These are phyloP conservation scores for Pichia sp. DNA, from an alignment of 1,139 yeast genomes.

Conservation along the genomic window DNA sequence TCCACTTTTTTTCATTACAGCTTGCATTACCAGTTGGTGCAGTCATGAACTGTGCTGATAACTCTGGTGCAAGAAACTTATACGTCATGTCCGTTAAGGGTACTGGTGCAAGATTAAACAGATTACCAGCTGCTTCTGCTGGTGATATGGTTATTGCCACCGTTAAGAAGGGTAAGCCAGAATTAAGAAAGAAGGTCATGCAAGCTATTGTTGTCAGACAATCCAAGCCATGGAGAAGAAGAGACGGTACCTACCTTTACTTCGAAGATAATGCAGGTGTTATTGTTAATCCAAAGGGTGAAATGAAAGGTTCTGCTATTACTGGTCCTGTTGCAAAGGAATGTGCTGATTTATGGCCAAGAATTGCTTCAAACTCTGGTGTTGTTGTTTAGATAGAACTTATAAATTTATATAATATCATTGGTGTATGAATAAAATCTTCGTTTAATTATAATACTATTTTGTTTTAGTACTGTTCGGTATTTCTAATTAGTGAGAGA, in stretches of 20 bases:
- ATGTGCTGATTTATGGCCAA: constrained; percentile 99
- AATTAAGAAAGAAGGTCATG: constrained; percentile 99
- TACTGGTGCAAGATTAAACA: constrained; percentile 98
- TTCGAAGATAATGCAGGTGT: constrained; percentile 99
- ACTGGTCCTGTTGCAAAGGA: constrained; percentile 99
- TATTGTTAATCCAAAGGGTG: constrained; percentile 99
- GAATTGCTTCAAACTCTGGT: constrained; percentile 99
- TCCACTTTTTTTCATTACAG: constrained; percentile 26
- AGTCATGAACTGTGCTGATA: constrained; percentile 99
- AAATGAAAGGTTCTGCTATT: constrained; percentile 99
- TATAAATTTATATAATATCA: constrained; percentile 4
- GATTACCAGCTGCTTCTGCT: constrained; percentile 99
- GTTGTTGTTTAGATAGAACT: constrained; percentile 77
- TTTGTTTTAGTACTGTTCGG: background rate
- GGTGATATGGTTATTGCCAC: constrained; percentile 99
- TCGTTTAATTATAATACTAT: constrained; percentile 5
- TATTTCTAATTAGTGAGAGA: too few relatives aligned
- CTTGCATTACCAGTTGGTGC: constrained; percentile 99
- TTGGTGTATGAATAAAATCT: constrained; percentile 4
- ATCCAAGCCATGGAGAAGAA: constrained; percentile 99
- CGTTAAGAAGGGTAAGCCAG: constrained; percentile 99
- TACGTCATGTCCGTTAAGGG: constrained; percentile 99
- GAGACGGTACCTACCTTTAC: constrained; percentile 99
- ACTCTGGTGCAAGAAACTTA: constrained; percentile 99
- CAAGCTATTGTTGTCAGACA: constrained; percentile 99